Percentiles rank a stretch among this genome's conserved stretches.
phyloP scores from a whole-genome alignment of 495 filamentous ascomycete species.

The Neurospora tetraspora region DNA sequence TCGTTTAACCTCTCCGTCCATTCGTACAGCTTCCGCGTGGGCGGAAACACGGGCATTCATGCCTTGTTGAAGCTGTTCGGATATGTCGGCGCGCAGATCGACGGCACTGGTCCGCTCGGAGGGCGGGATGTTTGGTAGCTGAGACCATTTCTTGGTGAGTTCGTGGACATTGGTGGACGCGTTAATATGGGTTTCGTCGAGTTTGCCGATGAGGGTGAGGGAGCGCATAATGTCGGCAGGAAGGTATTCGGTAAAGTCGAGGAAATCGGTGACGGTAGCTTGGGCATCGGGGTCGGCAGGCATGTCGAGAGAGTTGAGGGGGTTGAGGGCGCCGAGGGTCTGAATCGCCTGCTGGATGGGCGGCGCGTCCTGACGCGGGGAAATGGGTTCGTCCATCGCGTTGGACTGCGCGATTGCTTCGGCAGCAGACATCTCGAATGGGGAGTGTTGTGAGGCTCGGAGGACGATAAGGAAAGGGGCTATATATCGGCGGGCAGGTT shows the following conservation, averaged over 20 bases:
- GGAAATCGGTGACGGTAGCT: conserved; percentile 86
- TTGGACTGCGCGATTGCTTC: conserved; percentile 14
- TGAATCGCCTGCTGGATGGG: conserved; percentile 21
- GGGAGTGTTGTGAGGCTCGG: not conserved
- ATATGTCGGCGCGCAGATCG: conserved; percentile 64
- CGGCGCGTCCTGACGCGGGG: conserved; percentile 27
- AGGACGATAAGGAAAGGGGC: not conserved
- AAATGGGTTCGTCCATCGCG: conserved; percentile 26
- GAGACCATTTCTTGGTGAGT: conserved; percentile 62
- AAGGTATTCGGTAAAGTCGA: conserved; percentile 94
- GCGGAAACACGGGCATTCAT: conserved; percentile 67
- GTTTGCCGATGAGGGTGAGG: conserved; percentile 73
- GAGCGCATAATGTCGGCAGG: conserved; percentile 88
- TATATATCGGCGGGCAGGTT: not conserved
- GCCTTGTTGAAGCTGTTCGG: conserved; percentile 59
- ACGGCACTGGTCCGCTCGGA: conserved; percentile 35
- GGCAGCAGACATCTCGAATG: conserved; percentile 5
- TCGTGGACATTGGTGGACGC: conserved; percentile 59
- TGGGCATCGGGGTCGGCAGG: conserved; percentile 82
- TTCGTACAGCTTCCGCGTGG: conserved; percentile 71
- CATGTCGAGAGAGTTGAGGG: conserved; percentile 25
- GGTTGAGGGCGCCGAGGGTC: conserved; percentile 20
- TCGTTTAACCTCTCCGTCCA: conserved; percentile 66
- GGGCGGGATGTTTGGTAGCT: conserved; percentile 50
- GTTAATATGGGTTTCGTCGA: conserved; percentile 62